Evolutionary conservation across 2,329 filamentous ascomycete species (phyloP).

Genomic region (Alternaria sp.): DNA sequence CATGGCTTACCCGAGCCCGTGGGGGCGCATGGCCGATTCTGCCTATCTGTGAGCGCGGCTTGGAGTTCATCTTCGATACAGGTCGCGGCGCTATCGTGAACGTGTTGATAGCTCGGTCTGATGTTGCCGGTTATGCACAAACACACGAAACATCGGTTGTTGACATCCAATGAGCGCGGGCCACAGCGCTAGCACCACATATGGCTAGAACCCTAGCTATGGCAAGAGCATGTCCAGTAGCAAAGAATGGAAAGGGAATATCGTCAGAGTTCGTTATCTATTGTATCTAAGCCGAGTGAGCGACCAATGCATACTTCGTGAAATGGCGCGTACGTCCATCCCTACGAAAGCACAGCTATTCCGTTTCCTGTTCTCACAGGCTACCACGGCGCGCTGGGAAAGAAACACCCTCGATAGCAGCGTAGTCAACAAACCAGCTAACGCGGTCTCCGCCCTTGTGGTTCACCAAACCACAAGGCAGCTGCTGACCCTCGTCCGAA

Average conservation of each 20-base stretch:
- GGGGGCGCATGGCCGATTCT: slow-evolving; percentile 18
- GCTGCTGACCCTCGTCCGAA: slow-evolving; percentile 69
- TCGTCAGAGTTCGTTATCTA: slow-evolving; percentile 22
- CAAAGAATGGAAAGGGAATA: neutral
- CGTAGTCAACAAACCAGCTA: slow-evolving; percentile 92
- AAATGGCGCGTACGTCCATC: slow-evolving; percentile 19
- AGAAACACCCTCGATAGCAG: slow-evolving; percentile 82
- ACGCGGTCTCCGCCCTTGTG: slow-evolving; percentile 81
- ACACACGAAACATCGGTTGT: slow-evolving; percentile 12
- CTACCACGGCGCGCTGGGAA: slow-evolving; percentile 76
- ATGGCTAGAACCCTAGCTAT: slow-evolving; percentile 2
- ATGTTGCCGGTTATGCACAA: slow-evolving; percentile 3
- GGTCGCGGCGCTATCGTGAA: slow-evolving; percentile 28
- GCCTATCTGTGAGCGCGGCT: slow-evolving; percentile 20
- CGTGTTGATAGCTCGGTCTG: slow-evolving; percentile 1
- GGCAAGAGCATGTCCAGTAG: neutral
- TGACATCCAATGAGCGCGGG: slow-evolving; percentile 9
- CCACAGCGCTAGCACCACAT: slow-evolving; percentile 3
- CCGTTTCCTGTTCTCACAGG: slow-evolving; percentile 50
- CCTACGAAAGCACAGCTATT: slow-evolving; percentile 37
- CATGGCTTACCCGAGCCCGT: slow-evolving; percentile 9
- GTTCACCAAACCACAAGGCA: slow-evolving; percentile 91
- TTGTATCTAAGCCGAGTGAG: slow-evolving; percentile 31
- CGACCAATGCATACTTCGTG: slow-evolving; percentile 33
- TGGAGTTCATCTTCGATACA: slow-evolving; percentile 26